Conservation (phyloP, 192 early-diverging fungal species). For the Rhizophagus sp. region DNA sequence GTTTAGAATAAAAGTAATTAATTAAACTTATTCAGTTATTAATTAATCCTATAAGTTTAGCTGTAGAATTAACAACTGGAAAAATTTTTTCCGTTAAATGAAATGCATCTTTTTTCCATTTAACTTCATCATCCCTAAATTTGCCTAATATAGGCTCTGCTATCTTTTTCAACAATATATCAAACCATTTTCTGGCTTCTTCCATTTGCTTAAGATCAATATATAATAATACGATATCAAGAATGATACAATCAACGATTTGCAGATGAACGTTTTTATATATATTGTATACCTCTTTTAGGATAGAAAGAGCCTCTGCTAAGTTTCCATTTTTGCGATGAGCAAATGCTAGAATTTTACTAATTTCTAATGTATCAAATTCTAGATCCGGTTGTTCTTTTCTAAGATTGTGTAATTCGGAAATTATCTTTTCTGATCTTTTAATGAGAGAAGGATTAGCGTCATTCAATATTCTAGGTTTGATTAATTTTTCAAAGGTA, state of each 20-base stretch:
- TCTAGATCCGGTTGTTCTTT: constrained; percentile 9
- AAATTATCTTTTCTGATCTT: not conserved
- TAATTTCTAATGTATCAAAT: not conserved
- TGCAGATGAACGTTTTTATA: not conserved
- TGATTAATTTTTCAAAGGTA: not conserved
- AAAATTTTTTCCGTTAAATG: not conserved
- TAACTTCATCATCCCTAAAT: not conserved
- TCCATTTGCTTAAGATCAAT: not conserved
- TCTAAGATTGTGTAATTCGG: not conserved
- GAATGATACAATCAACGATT: too few species aligned
- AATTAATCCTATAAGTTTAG: too few species aligned
- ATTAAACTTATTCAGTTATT: too few species aligned
- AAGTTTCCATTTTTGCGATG: not conserved
- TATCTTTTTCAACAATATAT: not conserved
- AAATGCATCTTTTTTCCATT: not conserved
- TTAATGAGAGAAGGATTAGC: not conserved
- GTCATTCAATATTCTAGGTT: too few species aligned
- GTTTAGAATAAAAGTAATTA: too few species aligned
- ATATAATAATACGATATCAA: not conserved
- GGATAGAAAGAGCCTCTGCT: not conserved
- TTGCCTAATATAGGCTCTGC: not conserved
- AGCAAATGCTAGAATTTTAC: not conserved
- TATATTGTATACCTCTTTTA: not conserved
- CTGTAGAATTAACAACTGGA: not conserved
- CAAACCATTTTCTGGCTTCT: not conserved